Evolutionary conservation across 768 basidiomycete species (phyloP).

Genomic region (Ephemerocybe angulata): DNA sequence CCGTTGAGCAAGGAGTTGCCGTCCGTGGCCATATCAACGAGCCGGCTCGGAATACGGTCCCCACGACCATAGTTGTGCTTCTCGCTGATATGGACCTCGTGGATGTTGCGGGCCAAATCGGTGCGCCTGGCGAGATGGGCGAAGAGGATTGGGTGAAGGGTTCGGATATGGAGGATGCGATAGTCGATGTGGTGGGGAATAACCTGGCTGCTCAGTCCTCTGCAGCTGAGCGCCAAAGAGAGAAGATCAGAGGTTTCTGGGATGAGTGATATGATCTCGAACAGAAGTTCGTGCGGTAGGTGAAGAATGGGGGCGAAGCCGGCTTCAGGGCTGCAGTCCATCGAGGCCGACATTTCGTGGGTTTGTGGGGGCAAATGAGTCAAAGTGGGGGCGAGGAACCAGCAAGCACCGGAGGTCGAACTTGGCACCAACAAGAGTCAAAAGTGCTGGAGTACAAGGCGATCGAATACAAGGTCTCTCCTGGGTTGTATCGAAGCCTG

Average conservation of each 20-base stretch:
- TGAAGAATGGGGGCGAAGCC: constrained; percentile 24
- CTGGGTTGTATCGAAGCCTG: no score
- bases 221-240: constrained; percentile 43
- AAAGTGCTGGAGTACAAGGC: no score
- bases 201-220: constrained; percentile 31
- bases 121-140: constrained; percentile 46
- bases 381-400: no score
- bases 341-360: no score
- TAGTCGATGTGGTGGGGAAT: constrained; percentile 50
- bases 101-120: constrained; percentile 46
- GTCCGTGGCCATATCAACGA: constrained; percentile 28
- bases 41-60: constrained; percentile 40
- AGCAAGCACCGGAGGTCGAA: no score
- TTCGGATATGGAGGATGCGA: constrained; percentile 43
- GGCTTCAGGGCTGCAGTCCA: no score
- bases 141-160: constrained; percentile 40
- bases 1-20: constrained; percentile 13
- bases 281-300: constrained; percentile 46
- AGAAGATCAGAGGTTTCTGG: constrained; percentile 39
- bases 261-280: constrained; percentile 44
- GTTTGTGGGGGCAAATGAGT: no score
- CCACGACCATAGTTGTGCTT: constrained; percentile 31
- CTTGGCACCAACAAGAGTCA: no score
- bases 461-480: no score
- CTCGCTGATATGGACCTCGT: constrained; percentile 44